Evolutionary conservation across 2,329 filamentous ascomycete species (phyloP).

Genomic region (Neofusicoccum kwambonambiense): DNA sequence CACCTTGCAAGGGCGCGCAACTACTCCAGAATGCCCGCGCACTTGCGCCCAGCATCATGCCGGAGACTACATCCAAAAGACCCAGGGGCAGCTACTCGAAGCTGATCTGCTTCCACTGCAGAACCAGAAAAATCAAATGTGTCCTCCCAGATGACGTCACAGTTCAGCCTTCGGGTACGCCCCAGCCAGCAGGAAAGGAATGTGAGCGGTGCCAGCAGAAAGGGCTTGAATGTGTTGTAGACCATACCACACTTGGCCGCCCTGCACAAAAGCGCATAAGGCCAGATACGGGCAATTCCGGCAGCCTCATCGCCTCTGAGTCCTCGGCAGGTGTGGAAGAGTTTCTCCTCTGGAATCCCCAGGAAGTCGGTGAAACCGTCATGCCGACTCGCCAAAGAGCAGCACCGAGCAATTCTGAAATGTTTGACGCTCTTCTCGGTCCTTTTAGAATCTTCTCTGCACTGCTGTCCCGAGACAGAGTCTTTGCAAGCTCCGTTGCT

Average conservation of each 20-base stretch:
- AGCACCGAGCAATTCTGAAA: background rate
- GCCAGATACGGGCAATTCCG: background rate
- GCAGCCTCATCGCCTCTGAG: no score
- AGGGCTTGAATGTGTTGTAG: slow-evolving; percentile 22
- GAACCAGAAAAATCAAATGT: slow-evolving; percentile 24
- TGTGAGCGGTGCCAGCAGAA: slow-evolving; percentile 20
- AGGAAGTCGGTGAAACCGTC: background rate
- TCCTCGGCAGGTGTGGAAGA: background rate
- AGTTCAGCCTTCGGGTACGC: slow-evolving; percentile 15
- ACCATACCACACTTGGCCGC: slow-evolving; percentile 22
- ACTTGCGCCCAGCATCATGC: background rate
- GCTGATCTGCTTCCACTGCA: slow-evolving; percentile 22
- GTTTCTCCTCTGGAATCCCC: background rate
- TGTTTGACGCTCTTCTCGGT: background rate
- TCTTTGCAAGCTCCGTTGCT: background rate
- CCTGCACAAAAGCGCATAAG: slow-evolving; percentile 18
- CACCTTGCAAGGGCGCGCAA: background rate
- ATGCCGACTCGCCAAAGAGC: background rate
- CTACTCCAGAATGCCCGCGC: background rate
- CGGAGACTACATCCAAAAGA: background rate
- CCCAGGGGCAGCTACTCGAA: slow-evolving; percentile 23
- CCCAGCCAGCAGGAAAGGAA: slow-evolving; percentile 16
- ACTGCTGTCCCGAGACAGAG: background rate
- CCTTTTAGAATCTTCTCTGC: background rate
- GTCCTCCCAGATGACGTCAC: slow-evolving; percentile 18